Conservation (phyloP, 2,329 filamentous ascomycete genomes). For the Epichloe gansuensis region DNA sequence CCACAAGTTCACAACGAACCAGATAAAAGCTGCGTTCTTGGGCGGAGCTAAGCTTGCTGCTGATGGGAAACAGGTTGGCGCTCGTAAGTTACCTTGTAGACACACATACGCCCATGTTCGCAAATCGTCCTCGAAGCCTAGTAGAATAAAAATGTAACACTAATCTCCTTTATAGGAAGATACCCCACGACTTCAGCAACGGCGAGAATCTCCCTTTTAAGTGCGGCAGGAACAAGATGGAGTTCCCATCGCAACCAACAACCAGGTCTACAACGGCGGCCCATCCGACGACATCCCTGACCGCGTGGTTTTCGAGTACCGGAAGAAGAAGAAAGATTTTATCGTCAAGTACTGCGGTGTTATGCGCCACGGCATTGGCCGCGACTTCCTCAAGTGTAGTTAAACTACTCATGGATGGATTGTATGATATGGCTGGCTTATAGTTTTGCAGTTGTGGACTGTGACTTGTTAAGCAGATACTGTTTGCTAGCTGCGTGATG, state of each 20-base stretch:
- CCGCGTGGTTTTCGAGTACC: background rate
- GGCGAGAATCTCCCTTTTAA: background rate
- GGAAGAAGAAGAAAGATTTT: background rate
- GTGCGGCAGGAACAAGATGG: background rate
- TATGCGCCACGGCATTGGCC: background rate
- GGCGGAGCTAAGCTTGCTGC: background rate
- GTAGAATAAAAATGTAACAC: too few species aligned
- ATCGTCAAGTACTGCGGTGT: background rate
- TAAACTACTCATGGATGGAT: background rate
- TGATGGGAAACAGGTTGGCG: background rate
- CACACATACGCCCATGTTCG: too few species aligned
- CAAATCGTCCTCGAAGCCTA: too few species aligned
- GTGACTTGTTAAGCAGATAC: background rate
- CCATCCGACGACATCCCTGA: background rate
- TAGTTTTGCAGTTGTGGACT: background rate
- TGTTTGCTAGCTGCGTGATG: background rate
- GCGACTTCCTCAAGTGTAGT: background rate
- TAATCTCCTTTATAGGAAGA: background rate
- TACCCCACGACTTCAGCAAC: background rate
- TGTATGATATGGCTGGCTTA: background rate
- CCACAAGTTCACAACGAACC: background rate
- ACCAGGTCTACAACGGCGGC: background rate
- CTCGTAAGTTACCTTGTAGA: background rate
- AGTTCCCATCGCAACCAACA: background rate
- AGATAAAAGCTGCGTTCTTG: background rate